Conservation (phyloP, 139 green algal species). For the Tetraselmis striata region DNA sequence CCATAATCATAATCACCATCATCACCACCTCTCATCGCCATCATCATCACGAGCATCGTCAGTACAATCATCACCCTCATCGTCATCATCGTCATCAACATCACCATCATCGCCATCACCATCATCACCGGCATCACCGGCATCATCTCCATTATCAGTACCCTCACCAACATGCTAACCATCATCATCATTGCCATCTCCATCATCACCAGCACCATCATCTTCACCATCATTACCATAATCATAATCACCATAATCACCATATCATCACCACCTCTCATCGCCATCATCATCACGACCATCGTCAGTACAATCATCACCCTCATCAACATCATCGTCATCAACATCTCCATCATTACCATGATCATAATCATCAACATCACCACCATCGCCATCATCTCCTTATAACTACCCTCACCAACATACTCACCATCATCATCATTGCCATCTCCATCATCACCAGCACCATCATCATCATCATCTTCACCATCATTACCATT, state of each 20-base stretch:
- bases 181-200: background rate
- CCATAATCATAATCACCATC: background rate
- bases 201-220: background rate
- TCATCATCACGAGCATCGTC: slow-evolving; percentile 1
- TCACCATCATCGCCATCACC: slow-evolving; percentile 4
- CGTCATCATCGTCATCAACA: too few species aligned
- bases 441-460: too few species aligned
- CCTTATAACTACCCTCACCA: too few species aligned
- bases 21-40: background rate
- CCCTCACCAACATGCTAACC: too few species aligned
- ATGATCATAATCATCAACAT: background rate
- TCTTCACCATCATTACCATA: background rate
- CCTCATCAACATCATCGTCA: background rate
- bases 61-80: slow-evolving; percentile 6
- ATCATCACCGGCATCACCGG: too few species aligned
- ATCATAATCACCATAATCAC: background rate
- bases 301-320: background rate
- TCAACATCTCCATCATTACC: background rate
- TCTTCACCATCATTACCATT: background rate
- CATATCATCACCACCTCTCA: too few species aligned
- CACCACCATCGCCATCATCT: background rate
- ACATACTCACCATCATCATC: too few species aligned
- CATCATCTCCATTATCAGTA: too few species aligned
- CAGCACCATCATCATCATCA: background rate
- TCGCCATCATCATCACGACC: background rate